Evolutionary conservation across 192 early-diverging fungal species (phyloP).

Genomic region (Jimgerdemannia flammicorona): DNA sequence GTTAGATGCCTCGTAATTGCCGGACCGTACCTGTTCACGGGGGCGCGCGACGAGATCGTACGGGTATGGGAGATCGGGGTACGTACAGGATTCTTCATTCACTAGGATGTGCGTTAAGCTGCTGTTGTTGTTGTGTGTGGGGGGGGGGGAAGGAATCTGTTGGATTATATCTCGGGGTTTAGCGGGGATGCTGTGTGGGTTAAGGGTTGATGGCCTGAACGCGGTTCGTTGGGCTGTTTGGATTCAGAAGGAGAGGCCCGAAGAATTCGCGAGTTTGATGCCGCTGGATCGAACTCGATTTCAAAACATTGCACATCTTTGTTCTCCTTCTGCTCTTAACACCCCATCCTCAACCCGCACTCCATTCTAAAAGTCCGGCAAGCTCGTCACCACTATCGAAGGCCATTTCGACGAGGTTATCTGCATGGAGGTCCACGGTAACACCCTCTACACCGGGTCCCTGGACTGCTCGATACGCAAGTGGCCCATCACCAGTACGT

Average conservation of each 20-base stretch:
- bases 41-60: constrained; percentile 80
- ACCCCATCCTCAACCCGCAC: neutral
- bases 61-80: constrained; percentile 88
- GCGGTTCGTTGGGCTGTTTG: too few species aligned
- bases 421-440: constrained; percentile 52
- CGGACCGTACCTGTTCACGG: constrained; percentile 76
- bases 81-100: constrained; percentile 20
- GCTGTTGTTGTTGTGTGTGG: too few species aligned
- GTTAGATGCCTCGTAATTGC: constrained; percentile 66
- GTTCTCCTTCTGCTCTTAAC: too few species aligned
- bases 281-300: too few species aligned
- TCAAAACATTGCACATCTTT: too few species aligned
- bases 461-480: constrained; percentile 82
- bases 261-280: too few species aligned
- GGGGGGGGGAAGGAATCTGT: too few species aligned
- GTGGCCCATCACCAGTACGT: constrained; percentile 69
- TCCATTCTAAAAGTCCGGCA: constrained; percentile 52
- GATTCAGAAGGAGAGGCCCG: too few species aligned
- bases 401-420: constrained; percentile 92
- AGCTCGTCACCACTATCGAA: constrained; percentile 69
- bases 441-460: constrained; percentile 71
- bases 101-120: too few species aligned
- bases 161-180: too few species aligned
- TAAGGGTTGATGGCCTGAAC: too few species aligned
- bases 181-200: too few species aligned